Percentiles rank a stretch among this genome's conserved stretches.
phyloP scores from a whole-genome alignment of 208 protist species.

The Wallacemonas sp. region DNA sequence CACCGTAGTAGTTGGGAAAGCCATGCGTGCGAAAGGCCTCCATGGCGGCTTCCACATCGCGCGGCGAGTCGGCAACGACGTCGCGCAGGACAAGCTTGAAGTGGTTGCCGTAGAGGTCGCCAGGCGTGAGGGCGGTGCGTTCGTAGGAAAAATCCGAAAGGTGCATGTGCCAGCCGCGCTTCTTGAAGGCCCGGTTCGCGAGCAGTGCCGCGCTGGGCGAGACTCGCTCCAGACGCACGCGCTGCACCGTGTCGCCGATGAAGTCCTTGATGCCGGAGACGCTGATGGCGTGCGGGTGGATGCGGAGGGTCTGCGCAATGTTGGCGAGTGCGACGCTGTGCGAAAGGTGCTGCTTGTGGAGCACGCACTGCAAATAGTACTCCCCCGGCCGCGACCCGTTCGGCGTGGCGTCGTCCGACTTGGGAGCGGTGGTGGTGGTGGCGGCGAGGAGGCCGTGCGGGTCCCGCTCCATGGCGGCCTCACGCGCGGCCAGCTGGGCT shows the following conservation, averaged over 20 bases:
- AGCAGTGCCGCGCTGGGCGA: conserved; percentile 58
- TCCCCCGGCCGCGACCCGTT: conserved; percentile 1
- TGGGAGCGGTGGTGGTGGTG: neutral
- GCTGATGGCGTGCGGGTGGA: conserved; percentile 79
- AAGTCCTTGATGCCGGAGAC: conserved; percentile 89
- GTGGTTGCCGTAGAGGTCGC: conserved; percentile 82
- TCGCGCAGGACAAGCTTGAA: conserved; percentile 83
- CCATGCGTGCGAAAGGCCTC: conserved; percentile 52
- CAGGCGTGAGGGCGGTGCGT: conserved; percentile 50
- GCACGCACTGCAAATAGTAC: conserved; percentile 69
- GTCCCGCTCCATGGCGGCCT: neutral
- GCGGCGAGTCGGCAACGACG: conserved; percentile 43
- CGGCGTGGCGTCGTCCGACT: neutral
- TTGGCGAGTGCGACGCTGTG: conserved; percentile 66
- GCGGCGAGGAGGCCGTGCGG: neutral
- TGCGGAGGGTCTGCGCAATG: conserved; percentile 70
- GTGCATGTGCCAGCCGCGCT: conserved; percentile 40
- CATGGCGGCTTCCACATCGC: conserved; percentile 50
- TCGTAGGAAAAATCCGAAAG: conserved; percentile 88
- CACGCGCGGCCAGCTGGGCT: neutral
- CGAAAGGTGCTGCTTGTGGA: conserved; percentile 85
- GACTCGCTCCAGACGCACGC: conserved; percentile 70
- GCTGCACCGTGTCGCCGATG: conserved; percentile 86
- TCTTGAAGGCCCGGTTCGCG: conserved; percentile 60
- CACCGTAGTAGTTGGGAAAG: conserved; percentile 91